Conservation (phyloP, 768 basidiomycete species). For the Tremella yokohamensis region DNA sequence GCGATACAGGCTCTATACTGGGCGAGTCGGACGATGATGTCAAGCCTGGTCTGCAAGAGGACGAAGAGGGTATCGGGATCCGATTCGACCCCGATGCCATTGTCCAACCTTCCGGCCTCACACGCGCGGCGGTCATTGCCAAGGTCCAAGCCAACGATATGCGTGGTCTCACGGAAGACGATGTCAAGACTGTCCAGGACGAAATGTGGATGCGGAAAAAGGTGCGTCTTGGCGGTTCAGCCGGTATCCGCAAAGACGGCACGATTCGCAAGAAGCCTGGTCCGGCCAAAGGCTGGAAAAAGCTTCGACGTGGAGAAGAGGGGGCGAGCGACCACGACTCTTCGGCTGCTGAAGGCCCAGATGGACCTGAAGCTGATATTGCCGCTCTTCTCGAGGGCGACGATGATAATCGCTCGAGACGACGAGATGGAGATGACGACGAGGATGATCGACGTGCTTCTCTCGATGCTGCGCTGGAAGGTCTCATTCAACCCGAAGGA, state of each 20-base stretch:
- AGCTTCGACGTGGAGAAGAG: slow-evolving; percentile 22
- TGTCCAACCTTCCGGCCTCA: slow-evolving; percentile 38
- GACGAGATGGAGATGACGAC: slow-evolving; percentile 11
- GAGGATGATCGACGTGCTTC: not conserved
- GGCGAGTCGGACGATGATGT: not conserved
- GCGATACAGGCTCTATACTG: not conserved
- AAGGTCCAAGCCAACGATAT: slow-evolving; percentile 30
- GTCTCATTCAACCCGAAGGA: not conserved
- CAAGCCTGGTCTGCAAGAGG: not conserved
- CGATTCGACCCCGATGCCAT: slow-evolving; percentile 30
- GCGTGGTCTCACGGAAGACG: slow-evolving; percentile 32
- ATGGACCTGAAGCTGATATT: slow-evolving; percentile 31
- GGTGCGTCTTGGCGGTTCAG: slow-evolving; percentile 19
- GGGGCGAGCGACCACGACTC: slow-evolving; percentile 14
- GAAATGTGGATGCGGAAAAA: slow-evolving; percentile 37
- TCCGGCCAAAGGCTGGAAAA: slow-evolving; percentile 45
- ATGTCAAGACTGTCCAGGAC: slow-evolving; percentile 45
- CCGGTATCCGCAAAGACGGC: slow-evolving; percentile 45
- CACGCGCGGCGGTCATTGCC: slow-evolving; percentile 35
- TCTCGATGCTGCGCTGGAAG: slow-evolving; percentile 10
- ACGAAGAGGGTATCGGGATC: slow-evolving; percentile 1
- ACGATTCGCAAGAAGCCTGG: slow-evolving; percentile 47
- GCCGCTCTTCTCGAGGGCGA: slow-evolving; percentile 27
- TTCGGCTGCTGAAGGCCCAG: slow-evolving; percentile 16
- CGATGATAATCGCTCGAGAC: slow-evolving; percentile 8